Conservation (phyloP, 441 rosid species). For the Populus hybrid region DNA sequence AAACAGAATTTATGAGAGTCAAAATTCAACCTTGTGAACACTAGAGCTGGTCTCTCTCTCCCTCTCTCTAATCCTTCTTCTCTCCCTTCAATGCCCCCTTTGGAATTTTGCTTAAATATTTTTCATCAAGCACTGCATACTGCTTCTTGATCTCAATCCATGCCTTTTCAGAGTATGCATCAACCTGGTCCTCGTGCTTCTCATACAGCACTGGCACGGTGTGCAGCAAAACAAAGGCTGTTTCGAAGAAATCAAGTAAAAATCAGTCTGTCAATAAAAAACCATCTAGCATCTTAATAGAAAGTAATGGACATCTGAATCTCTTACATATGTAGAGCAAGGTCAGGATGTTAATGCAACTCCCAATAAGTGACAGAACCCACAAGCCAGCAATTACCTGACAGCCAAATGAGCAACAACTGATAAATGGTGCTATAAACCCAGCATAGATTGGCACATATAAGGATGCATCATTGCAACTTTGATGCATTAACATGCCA, state of each 20-base stretch:
- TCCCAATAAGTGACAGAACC: constrained; percentile 70
- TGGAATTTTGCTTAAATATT: constrained; percentile 82
- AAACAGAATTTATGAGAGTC: not conserved
- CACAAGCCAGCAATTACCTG: constrained; percentile 84
- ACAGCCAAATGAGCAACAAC: constrained; percentile 7
- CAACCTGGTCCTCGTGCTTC: constrained; percentile 77
- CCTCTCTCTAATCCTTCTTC: constrained; percentile 28
- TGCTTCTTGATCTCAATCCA: constrained; percentile 73
- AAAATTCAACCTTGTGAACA: not conserved
- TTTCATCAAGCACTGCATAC: constrained; percentile 66
- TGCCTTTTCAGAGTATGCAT: constrained; percentile 74
- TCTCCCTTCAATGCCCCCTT: constrained; percentile 48
- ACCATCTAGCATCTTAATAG: not conserved
- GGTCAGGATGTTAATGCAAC: constrained; percentile 84
- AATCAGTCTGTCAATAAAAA: no score
- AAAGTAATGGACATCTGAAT: not conserved
- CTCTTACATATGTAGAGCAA: constrained; percentile 71
- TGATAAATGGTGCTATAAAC: not conserved
- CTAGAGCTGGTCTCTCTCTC: not conserved
- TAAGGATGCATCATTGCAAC: not conserved
- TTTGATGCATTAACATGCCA: not conserved
- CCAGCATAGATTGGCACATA: not conserved
- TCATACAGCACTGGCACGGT: constrained; percentile 81
- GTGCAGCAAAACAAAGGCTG: constrained; percentile 77
- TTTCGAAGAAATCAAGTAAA: not conserved